phyloP scores from a whole-genome alignment of 805 yeast genomes.

The Diddensiella transvaalensis region DNA sequence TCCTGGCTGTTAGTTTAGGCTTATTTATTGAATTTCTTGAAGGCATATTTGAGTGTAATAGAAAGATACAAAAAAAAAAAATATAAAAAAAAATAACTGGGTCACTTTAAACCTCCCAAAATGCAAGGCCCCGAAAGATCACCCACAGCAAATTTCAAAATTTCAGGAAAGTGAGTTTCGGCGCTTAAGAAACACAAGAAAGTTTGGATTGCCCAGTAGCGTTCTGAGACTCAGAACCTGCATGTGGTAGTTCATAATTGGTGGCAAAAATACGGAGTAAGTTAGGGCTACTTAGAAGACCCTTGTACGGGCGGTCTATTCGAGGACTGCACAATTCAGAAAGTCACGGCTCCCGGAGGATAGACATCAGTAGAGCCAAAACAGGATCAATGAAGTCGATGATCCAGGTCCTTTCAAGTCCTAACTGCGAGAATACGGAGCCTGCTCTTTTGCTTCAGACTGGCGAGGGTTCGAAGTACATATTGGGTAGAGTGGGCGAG shows the following conservation, averaged over 20 bases:
- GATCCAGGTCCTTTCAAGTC: slow-evolving; percentile 36
- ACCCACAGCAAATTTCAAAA: too few relatives aligned
- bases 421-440: slow-evolving; percentile 45
- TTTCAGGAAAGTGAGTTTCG: not conserved
- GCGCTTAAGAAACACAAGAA: too few relatives aligned
- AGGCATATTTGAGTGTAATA: slow-evolving; percentile 52
- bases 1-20: slow-evolving; percentile 51
- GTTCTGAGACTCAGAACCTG: too few relatives aligned
- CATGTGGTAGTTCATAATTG: too few relatives aligned
- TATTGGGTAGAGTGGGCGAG: slow-evolving; percentile 80
- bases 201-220: too few relatives aligned
- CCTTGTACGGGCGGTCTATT: not conserved
- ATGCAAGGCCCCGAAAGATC: too few relatives aligned
- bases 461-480: slow-evolving; percentile 49
- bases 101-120: too few relatives aligned
- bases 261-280: not conserved
- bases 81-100: not conserved
- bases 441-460: slow-evolving; percentile 48
- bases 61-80: slow-evolving; percentile 2
- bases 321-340: too few relatives aligned
- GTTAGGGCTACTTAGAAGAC: not conserved
- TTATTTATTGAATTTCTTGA: slow-evolving; percentile 78
- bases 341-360: too few relatives aligned
- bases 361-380: not conserved
- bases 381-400: slow-evolving; percentile 27